Percentiles rank a stretch among this genome's conserved stretches.
phyloP scores from a whole-genome alignment of 306 rosid genomes.

The Mimosa pudica region DNA sequence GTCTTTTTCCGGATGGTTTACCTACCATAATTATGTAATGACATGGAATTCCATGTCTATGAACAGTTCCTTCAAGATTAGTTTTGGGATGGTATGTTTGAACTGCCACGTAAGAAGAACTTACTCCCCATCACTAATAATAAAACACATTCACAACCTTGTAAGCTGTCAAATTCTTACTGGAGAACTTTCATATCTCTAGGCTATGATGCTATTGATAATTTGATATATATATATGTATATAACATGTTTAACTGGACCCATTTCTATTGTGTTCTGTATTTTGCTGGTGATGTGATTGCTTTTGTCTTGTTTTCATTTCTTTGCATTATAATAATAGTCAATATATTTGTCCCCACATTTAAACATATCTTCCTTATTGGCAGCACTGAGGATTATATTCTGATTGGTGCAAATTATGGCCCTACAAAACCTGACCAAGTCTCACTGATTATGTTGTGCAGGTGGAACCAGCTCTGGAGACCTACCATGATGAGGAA shows the following conservation, averaged over 20 bases:
- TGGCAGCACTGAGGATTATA: conserved; percentile 23
- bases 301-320: conserved; percentile 11
- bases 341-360: conserved; percentile 14
- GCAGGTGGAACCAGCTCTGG: conserved; percentile 73
- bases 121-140: neutral
- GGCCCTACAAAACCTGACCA: conserved; percentile 32
- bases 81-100: neutral
- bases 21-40: conserved; percentile 27
- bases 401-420: conserved; percentile 4
- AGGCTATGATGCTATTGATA: no score
- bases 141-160: neutral
- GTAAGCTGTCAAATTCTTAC: neutral
- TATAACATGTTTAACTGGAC: neutral
- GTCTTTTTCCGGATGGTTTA: conserved; percentile 34
- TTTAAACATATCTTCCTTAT: conserved; percentile 4
- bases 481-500: conserved; percentile 80
- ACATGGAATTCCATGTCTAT: neutral
- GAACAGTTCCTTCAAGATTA: conserved; percentile 2
- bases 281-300: neutral
- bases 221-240: neutral
- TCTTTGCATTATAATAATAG: neutral
- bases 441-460: conserved; percentile 32
- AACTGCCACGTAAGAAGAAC: neutral
- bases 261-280: neutral
- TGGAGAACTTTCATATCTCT: neutral